Conservation (phyloP, 331 rosid genomes). For the Ulmus americana region DNA sequence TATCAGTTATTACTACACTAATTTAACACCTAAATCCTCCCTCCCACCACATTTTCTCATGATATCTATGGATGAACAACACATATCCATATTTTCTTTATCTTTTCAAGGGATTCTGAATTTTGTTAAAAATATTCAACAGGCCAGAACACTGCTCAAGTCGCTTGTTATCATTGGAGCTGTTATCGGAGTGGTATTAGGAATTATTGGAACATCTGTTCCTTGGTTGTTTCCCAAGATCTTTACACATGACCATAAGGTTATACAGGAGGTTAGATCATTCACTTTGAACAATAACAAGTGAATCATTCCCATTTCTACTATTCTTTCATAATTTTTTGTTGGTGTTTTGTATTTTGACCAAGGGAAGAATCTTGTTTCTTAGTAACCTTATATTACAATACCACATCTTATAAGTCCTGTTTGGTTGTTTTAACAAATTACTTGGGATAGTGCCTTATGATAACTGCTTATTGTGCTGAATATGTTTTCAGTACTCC, state of each 20-base stretch:
- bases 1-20: neutral
- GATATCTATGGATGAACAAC: neutral
- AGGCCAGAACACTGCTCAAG: slow-evolving; percentile 70
- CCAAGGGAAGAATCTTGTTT: neutral
- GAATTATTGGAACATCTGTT: slow-evolving; percentile 61
- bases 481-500: too few relatives aligned
- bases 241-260: slow-evolving; percentile 64
- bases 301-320: neutral
- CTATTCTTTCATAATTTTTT: neutral
- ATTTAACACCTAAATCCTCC: too few relatives aligned
- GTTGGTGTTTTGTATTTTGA: neutral
- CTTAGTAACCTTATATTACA: neutral
- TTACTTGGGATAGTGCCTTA: too few relatives aligned
- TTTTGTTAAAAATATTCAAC: slow-evolving; percentile 22
- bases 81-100: neutral
- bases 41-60: neutral
- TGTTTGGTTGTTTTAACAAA: too few relatives aligned
- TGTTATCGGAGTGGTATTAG: slow-evolving; percentile 52
- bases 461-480: too few relatives aligned
- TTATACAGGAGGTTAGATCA: slow-evolving; percentile 65
- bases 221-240: slow-evolving; percentile 71
- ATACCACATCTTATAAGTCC: neutral
- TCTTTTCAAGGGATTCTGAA: slow-evolving; percentile 16
- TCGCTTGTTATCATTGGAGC: slow-evolving; percentile 70
- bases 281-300: slow-evolving; percentile 2